Percentiles rank a stretch among this genome's conserved stretches.
phyloP scores from a whole-genome alignment of 2,329 filamentous ascomycete species.

The Ceratocystis ficicola region DNA sequence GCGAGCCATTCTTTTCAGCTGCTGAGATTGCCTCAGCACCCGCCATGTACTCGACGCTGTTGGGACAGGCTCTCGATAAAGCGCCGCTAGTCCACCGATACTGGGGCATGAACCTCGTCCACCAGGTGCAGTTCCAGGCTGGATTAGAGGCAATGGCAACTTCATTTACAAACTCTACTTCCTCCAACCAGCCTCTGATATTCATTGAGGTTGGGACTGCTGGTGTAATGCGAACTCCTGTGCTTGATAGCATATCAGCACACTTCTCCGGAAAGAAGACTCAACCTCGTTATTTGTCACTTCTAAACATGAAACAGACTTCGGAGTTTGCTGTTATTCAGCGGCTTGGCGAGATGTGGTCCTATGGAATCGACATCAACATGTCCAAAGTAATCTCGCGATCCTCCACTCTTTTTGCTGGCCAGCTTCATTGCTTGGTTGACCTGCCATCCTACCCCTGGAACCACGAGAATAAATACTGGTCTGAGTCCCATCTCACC shows the following conservation, averaged over 20 bases:
- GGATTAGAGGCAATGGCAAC: conserved; percentile 32
- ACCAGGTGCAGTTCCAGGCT: conserved; percentile 34
- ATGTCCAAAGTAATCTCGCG: conserved; percentile 27
- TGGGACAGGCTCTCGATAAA: conserved; percentile 24
- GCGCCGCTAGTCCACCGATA: conserved; percentile 30
- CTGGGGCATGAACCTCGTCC: conserved; percentile 38
- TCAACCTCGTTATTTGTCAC: conserved; percentile 14
- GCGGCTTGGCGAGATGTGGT: conserved; percentile 32
- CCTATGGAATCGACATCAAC: conserved; percentile 28
- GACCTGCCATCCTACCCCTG: conserved; percentile 43
- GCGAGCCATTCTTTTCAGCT: background rate
- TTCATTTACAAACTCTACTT: conserved; percentile 17
- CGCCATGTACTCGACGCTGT: conserved; percentile 35
- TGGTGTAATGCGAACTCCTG: conserved; percentile 30
- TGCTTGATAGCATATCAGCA: conserved; percentile 29
- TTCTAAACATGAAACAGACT: conserved; percentile 18
- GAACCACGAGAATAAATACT: conserved; percentile 42
- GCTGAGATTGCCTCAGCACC: conserved; percentile 12
- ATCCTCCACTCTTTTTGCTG: background rate
- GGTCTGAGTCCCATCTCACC: conserved; percentile 41
- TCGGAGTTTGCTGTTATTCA: conserved; percentile 27
- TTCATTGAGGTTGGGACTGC: conserved; percentile 35
- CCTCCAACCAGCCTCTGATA: conserved; percentile 27
- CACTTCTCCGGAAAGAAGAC: conserved; percentile 20
- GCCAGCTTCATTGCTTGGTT: conserved; percentile 28